Base-by-base conservation (phyloP, 768 basidiomycete genomes). In the Neoboletus magnificus region DNA sequence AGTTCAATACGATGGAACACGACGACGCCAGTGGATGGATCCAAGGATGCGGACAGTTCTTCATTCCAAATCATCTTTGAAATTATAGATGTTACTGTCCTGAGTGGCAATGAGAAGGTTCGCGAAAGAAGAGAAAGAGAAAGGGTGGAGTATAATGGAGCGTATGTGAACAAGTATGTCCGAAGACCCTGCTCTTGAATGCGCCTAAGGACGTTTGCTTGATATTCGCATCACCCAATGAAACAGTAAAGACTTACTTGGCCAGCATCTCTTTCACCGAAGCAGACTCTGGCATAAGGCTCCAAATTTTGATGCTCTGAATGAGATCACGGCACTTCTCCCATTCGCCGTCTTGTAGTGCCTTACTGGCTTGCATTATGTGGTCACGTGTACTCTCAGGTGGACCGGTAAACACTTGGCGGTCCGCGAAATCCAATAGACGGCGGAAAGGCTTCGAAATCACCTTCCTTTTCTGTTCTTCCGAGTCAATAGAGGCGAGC, bases 51-150 rank as follows among this genome's bases (percentile, higher is more conserved):
- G 1, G 89, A 79, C 12, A 99, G 78, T 67, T 98, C 94, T 65
- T 98, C 97, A 66, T 82, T 93, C 93, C 95, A 98, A 64, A 98
- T 97, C 97, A 99, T 98, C 73, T 94, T 92, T 27, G 92, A 95
- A 39, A 98, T 90, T 61, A 97, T 85, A 25, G 68, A 71, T 1
- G 88, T 93, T 5, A 98, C 92, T 5, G 86, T 76, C 40, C 88
- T 82, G 47, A 87, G 73, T 4, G 95, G 82, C 30, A 98, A 78
- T 10, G 86, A 86, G 76, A 98, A 98, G 1, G 93, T 95, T 45
- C 83, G 80, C 11, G 95, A 87, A 33, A 99, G 84, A 49, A 95
- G 81, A 0, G 86, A 82, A 43, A 99, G 81, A 1, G 97, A 98
- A 36, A 98, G 80, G 13, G 93, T 91, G 66, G 82, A 86, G 77